Evolutionary conservation across 108 stramenopile genomes (phyloP).

Genomic region (Aurantiochytrium sp.): DNA sequence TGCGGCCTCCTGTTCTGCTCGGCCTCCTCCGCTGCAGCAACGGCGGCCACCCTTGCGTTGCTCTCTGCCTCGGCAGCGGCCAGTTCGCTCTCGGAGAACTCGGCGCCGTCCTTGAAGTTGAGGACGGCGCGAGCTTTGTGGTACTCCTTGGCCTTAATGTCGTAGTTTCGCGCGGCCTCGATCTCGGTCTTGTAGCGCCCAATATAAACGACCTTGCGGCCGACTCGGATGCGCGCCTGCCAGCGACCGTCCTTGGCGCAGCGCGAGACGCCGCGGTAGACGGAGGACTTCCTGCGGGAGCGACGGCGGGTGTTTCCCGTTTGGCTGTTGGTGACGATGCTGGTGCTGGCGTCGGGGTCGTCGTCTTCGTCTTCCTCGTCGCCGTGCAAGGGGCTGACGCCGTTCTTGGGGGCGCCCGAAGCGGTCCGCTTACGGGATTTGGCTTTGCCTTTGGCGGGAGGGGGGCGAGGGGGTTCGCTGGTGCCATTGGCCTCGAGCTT

Average conservation of each 20-base stretch:
- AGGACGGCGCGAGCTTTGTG: not conserved
- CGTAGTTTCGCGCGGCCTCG: not conserved
- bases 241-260: conserved; percentile 9
- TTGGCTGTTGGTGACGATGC: not conserved
- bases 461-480: not conserved
- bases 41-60: not conserved
- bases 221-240: conserved; percentile 1
- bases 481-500: not conserved
- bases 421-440: not conserved
- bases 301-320: not conserved
- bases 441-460: not conserved
- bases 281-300: not conserved
- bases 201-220: not conserved
- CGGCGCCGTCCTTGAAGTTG: not conserved
- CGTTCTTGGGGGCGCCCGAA: not conserved
- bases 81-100: not conserved
- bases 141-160: not conserved
- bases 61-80: not conserved
- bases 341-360: not conserved
- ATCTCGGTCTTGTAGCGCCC: conserved; percentile 1
- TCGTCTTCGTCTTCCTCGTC: not conserved
- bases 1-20: not conserved
- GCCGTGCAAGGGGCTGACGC: not conserved
- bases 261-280: not conserved
- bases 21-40: not conserved